Conservation (phyloP, 1,139 yeast species). For the Kurtzmaniella quercitrusa region DNA sequence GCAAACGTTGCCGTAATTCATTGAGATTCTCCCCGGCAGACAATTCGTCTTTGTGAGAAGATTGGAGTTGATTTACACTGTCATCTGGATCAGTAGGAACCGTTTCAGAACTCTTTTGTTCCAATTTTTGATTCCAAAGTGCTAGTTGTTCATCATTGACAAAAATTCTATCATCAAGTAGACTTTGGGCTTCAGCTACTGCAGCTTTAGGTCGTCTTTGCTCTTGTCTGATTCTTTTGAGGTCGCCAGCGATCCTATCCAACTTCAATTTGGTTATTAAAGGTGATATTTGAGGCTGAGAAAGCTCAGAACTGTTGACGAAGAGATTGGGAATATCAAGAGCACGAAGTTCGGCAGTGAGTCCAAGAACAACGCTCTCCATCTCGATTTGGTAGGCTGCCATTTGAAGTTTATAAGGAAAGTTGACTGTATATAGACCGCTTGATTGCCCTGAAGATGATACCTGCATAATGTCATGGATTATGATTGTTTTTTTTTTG, state of each 20-base stretch:
- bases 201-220: not conserved
- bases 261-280: conserved; percentile 4
- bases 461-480: no score
- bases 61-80: not conserved
- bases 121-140: conserved; percentile 1
- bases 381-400: not conserved
- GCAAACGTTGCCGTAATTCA: conserved; percentile 23
- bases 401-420: not conserved
- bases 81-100: not conserved
- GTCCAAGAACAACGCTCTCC: conserved; percentile 1
- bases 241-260: conserved; percentile 5
- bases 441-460: no score
- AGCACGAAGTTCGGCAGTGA: conserved; percentile 1
- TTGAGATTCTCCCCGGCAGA: conserved; percentile 19
- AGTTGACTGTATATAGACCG: not conserved
- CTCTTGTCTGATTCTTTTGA: conserved; percentile 4
- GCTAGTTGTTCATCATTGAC: conserved; percentile 4
- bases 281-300: conserved; percentile 5
- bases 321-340: conserved; percentile 5
- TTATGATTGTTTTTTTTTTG: no score
- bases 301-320: not conserved
- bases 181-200: conserved; percentile 4
- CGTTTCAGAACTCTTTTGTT: not conserved
- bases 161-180: conserved; percentile 6
- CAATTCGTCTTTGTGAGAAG: not conserved